Evolutionary conservation across 345 rosid species (phyloP).

Genomic region (Citrus mangshanensis): DNA sequence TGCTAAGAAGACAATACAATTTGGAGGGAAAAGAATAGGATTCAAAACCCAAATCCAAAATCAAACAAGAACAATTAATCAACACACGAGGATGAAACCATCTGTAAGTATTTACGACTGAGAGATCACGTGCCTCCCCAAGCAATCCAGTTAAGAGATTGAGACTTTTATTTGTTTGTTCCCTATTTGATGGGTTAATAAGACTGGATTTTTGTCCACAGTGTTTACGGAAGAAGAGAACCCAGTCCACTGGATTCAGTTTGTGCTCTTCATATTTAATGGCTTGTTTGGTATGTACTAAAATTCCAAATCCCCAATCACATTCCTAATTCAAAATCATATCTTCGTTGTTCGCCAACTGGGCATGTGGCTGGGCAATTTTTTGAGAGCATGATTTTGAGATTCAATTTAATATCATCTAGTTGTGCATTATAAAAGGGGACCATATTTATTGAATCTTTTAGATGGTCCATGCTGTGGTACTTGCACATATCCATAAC

Average conservation of each 20-base stretch:
- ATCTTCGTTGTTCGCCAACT: background rate
- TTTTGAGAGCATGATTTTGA: background rate
- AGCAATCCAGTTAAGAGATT: slow-evolving; percentile 26
- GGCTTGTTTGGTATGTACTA: background rate
- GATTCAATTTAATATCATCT: background rate
- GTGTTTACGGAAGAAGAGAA: background rate
- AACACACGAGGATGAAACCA: slow-evolving; percentile 21
- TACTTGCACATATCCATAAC: background rate
- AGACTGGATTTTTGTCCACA: background rate
- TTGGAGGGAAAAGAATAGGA: background rate
- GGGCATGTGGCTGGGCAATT: background rate
- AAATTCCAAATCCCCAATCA: background rate
- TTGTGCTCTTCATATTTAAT: background rate
- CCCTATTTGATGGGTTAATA: background rate
- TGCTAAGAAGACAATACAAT: background rate
- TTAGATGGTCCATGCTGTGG: background rate
- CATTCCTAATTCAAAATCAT: background rate
- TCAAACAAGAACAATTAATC: slow-evolving; percentile 4
- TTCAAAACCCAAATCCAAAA: background rate
- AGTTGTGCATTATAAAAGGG: background rate
- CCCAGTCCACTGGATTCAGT: background rate
- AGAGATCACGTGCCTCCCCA: slow-evolving; percentile 20
- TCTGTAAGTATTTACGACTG: slow-evolving; percentile 1
- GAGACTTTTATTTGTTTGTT: slow-evolving; percentile 15
- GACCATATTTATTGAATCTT: background rate